A percentile compares a stretch with the other conserved stretches of the same genome.
phyloP scores from a whole-genome alignment of 345 rosid species.

The Citrus australasica region DNA sequence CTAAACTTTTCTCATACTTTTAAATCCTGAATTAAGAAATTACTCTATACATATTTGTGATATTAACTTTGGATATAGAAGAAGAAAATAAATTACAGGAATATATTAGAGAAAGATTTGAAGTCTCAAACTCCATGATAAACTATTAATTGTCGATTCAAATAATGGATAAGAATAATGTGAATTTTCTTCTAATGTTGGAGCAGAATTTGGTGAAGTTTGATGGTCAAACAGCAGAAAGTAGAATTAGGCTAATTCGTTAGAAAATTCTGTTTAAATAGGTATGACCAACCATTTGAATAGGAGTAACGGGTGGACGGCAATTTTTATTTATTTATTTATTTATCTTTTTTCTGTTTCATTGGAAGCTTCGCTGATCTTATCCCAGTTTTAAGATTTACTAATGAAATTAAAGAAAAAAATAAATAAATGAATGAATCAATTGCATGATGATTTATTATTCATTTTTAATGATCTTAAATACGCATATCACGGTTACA shows the following conservation, averaged over 20 bases:
- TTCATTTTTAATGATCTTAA: neutral
- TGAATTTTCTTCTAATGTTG: neutral
- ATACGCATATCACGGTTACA: neutral
- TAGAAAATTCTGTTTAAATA: neutral
- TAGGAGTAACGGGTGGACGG: neutral
- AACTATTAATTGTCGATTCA: neutral
- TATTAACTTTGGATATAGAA: too few species aligned
- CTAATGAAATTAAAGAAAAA: neutral
- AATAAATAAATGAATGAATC: neutral
- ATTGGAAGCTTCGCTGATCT: neutral
- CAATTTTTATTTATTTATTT: neutral
- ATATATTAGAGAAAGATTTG: neutral
- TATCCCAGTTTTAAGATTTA: neutral
- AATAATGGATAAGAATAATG: neutral
- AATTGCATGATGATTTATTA: neutral
- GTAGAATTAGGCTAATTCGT: neutral
- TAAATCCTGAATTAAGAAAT: too few species aligned
- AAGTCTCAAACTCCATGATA: neutral
- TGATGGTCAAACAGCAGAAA: neutral
- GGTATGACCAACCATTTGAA: neutral
- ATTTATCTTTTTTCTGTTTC: neutral
- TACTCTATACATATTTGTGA: too few species aligned
- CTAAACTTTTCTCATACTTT: accelerated
- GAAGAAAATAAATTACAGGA: too few species aligned
- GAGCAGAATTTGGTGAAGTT: neutral